phyloP scores from a whole-genome alignment of 108 stramenopile genomes.

The Cylindrotheca fusiformis region DNA sequence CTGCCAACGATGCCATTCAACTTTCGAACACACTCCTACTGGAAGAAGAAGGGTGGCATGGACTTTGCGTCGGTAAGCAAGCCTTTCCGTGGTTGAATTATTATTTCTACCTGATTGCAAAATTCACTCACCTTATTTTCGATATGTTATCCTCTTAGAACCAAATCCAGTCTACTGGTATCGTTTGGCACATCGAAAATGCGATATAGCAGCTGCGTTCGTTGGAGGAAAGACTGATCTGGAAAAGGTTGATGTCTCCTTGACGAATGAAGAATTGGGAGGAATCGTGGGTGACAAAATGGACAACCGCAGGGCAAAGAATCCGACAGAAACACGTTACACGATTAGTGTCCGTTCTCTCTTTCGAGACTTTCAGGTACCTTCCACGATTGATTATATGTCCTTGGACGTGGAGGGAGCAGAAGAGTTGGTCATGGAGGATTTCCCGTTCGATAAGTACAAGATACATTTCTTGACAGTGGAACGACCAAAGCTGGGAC shows the following conservation, averaged over 20 bases:
- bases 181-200: slow-evolving; percentile 35
- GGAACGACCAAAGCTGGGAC: slow-evolving; percentile 34
- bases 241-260: slow-evolving; percentile 34
- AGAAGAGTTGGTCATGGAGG: slow-evolving; percentile 45
- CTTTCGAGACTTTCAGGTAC: slow-evolving; percentile 27
- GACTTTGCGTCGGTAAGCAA: slow-evolving; percentile 57
- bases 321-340: slow-evolving; percentile 14
- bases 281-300: slow-evolving; percentile 56
- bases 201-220: slow-evolving; percentile 38
- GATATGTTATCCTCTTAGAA: neutral
- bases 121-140: too few species aligned
- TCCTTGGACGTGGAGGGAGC: slow-evolving; percentile 67
- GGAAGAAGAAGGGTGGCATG: slow-evolving; percentile 47
- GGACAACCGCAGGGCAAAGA: slow-evolving; percentile 3
- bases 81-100: too few species aligned
- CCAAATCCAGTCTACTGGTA: slow-evolving; percentile 56
- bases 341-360: slow-evolving; percentile 37
- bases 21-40: slow-evolving; percentile 51
- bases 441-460: slow-evolving; percentile 52
- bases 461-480: slow-evolving; percentile 42
- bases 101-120: too few species aligned
- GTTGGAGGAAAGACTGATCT: slow-evolving; percentile 21
- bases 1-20: slow-evolving; percentile 54
- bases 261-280: slow-evolving; percentile 25
- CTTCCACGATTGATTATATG: slow-evolving; percentile 44